Conservation (phyloP, 2,329 filamentous ascomycete genomes). For the Scedosporium minutisporum region DNA sequence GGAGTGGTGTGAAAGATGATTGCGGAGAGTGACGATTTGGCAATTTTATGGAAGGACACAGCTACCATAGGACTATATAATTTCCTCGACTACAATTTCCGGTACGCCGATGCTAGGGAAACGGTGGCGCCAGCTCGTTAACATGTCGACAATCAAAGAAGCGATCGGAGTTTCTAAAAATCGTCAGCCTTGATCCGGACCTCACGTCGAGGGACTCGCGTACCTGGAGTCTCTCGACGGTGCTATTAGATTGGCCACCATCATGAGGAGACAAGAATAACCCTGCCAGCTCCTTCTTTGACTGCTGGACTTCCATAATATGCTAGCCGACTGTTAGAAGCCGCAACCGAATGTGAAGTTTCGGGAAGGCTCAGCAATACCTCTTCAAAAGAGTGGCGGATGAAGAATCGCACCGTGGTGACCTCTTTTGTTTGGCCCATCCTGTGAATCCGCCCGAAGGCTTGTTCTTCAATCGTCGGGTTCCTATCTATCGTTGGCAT, state of each 20-base stretch:
- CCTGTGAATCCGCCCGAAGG: slow-evolving; percentile 27
- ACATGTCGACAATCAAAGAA: too few relatives aligned
- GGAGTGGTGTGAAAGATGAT: too few relatives aligned
- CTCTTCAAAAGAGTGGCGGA: slow-evolving; percentile 28
- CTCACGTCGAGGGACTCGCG: neutral
- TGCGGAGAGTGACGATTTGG: too few relatives aligned
- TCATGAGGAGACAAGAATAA: slow-evolving; percentile 6
- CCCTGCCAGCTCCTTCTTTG: slow-evolving; percentile 6
- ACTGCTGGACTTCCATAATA: slow-evolving; percentile 7
- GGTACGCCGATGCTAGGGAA: too few relatives aligned
- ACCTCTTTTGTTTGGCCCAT: slow-evolving; percentile 25
- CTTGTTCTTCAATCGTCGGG: slow-evolving; percentile 32
- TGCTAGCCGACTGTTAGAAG: neutral
- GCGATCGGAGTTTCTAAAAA: too few relatives aligned
- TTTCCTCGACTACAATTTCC: too few relatives aligned
- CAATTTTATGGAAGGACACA: too few relatives aligned
- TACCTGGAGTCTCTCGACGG: neutral
- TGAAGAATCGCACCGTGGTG: slow-evolving; percentile 25
- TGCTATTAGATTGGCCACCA: neutral
- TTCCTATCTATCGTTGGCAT: slow-evolving; percentile 20
- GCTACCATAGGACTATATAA: too few relatives aligned
- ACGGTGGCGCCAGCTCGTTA: too few relatives aligned
- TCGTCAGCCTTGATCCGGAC: too few relatives aligned
- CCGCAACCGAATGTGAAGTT: neutral
- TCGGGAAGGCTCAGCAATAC: slow-evolving; percentile 8